Evolutionary conservation across 345 rosid species (phyloP), one percentile per base, ranked within the genome.

Genomic region (Salix arbutifolia): DNA sequence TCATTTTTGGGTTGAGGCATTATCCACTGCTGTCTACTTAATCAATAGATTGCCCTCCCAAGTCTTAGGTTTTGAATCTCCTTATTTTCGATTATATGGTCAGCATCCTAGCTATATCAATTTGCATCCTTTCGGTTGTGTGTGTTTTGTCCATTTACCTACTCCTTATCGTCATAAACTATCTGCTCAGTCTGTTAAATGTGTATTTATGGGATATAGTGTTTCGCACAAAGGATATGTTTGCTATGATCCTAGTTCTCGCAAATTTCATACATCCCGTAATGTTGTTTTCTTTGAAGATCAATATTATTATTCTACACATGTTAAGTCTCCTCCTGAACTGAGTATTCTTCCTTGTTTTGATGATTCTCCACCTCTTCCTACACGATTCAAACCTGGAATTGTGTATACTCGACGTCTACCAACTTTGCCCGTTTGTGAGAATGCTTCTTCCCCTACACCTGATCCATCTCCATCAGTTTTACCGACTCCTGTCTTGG

Each of bases 401-500:
- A 50, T 1, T 71, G 5, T 48, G 30, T 50, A 70, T 50, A 14
- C 28, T 16, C 1, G 44, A 70, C 1, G 8, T 48, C 40, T 16
- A 50, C 58, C n/a, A 50, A 50, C 58, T 50, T 50, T 50, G 44
- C 58, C 1, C 0, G 0, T 5, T 18, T 14, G 0, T 1, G 3
- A 50, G 8, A 14, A 0, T 50, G 56, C 0, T 50, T 14, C n/a
- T 50, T 18, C n/a, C 56, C 17, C 8, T 14, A 50, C 56, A 18
- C 56, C 9, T 50, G 0, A 26, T 21, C 58, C n/a, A 48, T 33
- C 37, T 33, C 37, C 37, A 33, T 14, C 2, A n/a, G 30, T 26
- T 1, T 0, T 6, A 3, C 5, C 18, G 0, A 3, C 0, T 2
- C 46, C 1, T 0, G 18, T 13, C 11, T 1, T 6, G 19, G 14